Percentiles rank a stretch among this genome's conserved stretches.
Evolutionary conservation across 1,284 basidiomycete species (phyloP).

Genomic region (Cryptococcus jaspeensis): DNA sequence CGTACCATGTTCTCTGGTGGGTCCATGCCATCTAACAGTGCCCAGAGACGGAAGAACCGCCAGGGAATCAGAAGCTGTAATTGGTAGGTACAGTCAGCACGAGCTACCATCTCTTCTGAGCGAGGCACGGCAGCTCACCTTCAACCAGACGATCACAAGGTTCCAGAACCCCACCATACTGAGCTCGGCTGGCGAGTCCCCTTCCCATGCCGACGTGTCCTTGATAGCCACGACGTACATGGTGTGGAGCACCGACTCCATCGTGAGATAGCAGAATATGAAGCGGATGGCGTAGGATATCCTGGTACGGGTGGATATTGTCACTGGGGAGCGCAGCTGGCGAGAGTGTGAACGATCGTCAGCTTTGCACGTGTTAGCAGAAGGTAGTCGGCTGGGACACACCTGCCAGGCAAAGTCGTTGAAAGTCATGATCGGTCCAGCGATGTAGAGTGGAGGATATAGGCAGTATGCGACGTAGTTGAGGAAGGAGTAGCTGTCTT

Average conservation of each 20-base stretch:
- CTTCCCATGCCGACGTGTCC: constrained; percentile 64
- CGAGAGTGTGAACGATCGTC: background rate
- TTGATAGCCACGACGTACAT: constrained; percentile 99
- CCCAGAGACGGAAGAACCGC: constrained; percentile 97
- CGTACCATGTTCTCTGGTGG: constrained; percentile 98
- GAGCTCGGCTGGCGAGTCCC: constrained; percentile 74
- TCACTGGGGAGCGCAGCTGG: constrained; percentile 53
- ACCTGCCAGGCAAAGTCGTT: constrained; percentile 95
- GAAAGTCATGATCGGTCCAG: constrained; percentile 94
- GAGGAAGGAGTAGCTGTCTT: constrained; percentile 58
- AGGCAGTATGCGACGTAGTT: constrained; percentile 73
- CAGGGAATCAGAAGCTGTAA: constrained; percentile 82
- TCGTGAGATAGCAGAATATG: constrained; percentile 68
- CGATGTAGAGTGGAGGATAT: constrained; percentile 93
- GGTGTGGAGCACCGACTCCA: constrained; percentile 89
- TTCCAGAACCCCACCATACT: constrained; percentile 98
- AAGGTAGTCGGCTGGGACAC: constrained; percentile 22
- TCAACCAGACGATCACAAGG: constrained; percentile 92
- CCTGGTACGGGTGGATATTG: constrained; percentile 48
- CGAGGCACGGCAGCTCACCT: constrained; percentile 58
- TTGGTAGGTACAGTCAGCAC: background rate
- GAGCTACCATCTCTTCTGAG: background rate
- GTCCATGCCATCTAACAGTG: constrained; percentile 82
- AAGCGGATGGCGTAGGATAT: constrained; percentile 70
- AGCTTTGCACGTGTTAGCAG: background rate